phyloP scores from a whole-genome alignment of 768 basidiomycete species.

The Pleurotus platypus region DNA sequence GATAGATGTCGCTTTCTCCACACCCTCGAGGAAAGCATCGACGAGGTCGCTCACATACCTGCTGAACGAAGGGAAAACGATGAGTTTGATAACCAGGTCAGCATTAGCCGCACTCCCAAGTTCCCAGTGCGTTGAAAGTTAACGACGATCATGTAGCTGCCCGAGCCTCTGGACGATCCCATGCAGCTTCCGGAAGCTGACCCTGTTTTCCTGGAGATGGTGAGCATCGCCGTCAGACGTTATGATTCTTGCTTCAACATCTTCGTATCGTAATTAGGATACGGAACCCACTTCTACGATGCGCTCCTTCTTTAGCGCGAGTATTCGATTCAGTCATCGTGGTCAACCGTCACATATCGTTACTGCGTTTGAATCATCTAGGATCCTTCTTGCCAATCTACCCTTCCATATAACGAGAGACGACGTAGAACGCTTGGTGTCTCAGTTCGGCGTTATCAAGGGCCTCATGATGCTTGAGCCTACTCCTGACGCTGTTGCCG shows the following conservation, averaged over 20 bases:
- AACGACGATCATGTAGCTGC: neutral
- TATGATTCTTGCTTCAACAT: neutral
- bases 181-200: neutral
- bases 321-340: conserved; percentile 1
- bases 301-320: conserved; percentile 2
- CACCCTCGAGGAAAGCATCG: neutral
- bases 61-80: too few relatives aligned
- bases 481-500: conserved; percentile 1
- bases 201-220: neutral
- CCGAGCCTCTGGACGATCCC: neutral
- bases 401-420: conserved; percentile 23
- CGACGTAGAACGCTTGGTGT: conserved; percentile 28
- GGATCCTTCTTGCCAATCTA: conserved; percentile 37
- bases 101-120: too few relatives aligned
- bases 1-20: conserved; percentile 8
- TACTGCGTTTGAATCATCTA: conserved; percentile 35
- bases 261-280: neutral
- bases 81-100: too few relatives aligned
- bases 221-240: neutral
- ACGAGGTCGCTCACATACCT: too few relatives aligned
- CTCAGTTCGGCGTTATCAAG: conserved; percentile 25
- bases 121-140: too few relatives aligned
- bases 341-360: conserved; percentile 16
- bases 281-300: conserved; percentile 3
- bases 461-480: conserved; percentile 20